Evolutionary conservation across 129 eudicot genomes (phyloP), one percentile per base, ranked within the genome.

Genomic region (Escallonia rubra): DNA sequence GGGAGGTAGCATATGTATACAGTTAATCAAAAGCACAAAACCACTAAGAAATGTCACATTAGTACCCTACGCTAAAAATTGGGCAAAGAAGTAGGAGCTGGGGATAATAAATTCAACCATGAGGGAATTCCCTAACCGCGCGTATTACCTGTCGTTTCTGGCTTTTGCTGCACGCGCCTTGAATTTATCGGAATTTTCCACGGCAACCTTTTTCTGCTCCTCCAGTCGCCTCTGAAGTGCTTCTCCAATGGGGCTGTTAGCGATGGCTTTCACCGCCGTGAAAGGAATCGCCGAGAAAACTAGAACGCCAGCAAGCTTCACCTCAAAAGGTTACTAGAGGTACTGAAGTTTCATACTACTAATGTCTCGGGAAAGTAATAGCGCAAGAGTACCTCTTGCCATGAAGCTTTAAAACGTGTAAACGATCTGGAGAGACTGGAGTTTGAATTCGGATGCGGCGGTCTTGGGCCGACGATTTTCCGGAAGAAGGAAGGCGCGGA

Each of bases 211-310:
- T 83, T 94, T 94, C 48, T 63, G 78, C 58, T 80, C 83, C 79
- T 78, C 82, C 87, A 94, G 63, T 64, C 89, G 88, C 57, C 73
- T 73, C 75, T 80, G 90, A 3, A 94, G 83, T 2, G 74, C 34
- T 76, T 85, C 90, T 4, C 97, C 97, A 7, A 90, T 80, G 45
- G 99, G 88, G 23, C 99, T 89, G 63, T 90, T 90, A 72, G 99
- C 99, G 0, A 94, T 87, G n/a, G 86, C 87, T 87, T 94, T 94
- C 11, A 94, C 99, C 2, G 96, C 94, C 43, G 96, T 85, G 84
- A 94, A 94, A 11, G 99, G 99, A 71, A 94, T 81, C 40, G 99
- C 99, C 12, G 99, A 94, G 75, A 93, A 94, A 15, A 94, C 79
- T 78, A 94, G 49, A 3, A 94, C 97, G 44, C 99, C 96, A 41